Evolutionary conservation across 768 basidiomycete genomes (phyloP).

Genomic region (Lactarius hatsudake): DNA sequence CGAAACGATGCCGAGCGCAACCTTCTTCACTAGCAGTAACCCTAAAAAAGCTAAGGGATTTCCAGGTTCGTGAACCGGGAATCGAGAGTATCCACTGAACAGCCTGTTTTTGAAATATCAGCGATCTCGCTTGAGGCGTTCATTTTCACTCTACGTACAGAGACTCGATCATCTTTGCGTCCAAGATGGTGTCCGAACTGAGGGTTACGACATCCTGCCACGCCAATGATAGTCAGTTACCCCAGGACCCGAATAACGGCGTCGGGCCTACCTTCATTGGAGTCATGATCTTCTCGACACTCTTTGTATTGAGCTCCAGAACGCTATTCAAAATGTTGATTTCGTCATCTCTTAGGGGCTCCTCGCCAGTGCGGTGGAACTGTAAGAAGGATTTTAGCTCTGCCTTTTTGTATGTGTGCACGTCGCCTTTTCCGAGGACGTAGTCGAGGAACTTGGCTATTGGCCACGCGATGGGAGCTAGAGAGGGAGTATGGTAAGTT

Average conservation of each 20-base stretch:
- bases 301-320: slow-evolving; percentile 72
- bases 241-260: not conserved
- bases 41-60: slow-evolving; percentile 73
- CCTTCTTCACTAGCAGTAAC: slow-evolving; percentile 81
- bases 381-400: slow-evolving; percentile 60
- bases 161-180: slow-evolving; percentile 75
- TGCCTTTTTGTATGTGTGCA: slow-evolving; percentile 78
- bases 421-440: slow-evolving; percentile 72
- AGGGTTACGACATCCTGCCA: slow-evolving; percentile 78
- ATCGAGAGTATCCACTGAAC: slow-evolving; percentile 85
- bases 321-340: slow-evolving; percentile 80
- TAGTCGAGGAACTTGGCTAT: slow-evolving; percentile 72
- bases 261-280: slow-evolving; percentile 44
- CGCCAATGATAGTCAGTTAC: not conserved
- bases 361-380: slow-evolving; percentile 75
- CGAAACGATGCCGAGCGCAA: slow-evolving; percentile 28
- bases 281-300: slow-evolving; percentile 55
- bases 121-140: not conserved
- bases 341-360: slow-evolving; percentile 77
- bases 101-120: slow-evolving; percentile 41
- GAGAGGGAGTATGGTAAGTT: not conserved
- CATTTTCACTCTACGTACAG: slow-evolving; percentile 44
- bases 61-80: slow-evolving; percentile 79
- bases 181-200: slow-evolving; percentile 71
- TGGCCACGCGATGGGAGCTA: slow-evolving; percentile 56